A percentile compares a stretch with the other conserved stretches of the same genome.
These are phyloP conservation scores for Microbotryum intermedium DNA, from an alignment of 1,284 basidiomycete species.

Conservation along the genomic window DNA sequence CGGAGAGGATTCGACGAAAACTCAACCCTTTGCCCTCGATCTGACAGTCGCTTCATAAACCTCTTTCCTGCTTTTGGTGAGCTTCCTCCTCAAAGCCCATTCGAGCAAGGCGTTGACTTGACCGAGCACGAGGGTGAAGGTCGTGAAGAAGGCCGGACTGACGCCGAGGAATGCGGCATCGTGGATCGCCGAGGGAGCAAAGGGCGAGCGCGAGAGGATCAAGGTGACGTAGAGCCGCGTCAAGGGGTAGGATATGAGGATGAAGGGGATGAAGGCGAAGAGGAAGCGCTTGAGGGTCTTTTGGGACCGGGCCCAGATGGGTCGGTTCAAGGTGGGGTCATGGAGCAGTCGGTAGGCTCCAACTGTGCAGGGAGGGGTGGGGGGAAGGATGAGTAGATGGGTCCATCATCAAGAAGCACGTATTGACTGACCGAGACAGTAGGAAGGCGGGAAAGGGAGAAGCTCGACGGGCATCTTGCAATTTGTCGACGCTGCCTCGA, in stretches of 20 bases:
- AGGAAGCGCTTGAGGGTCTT: slow-evolving; percentile 12
- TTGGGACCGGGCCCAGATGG: slow-evolving; percentile 29
- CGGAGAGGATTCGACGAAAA: not conserved
- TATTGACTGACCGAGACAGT: slow-evolving; percentile 21
- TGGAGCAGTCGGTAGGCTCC: slow-evolving; percentile 31
- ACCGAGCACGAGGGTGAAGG: slow-evolving; percentile 14
- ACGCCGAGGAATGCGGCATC: slow-evolving; percentile 24
- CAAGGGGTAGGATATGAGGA: slow-evolving; percentile 17
- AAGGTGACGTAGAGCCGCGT: slow-evolving; percentile 28
- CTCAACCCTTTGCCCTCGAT: slow-evolving; percentile 29
- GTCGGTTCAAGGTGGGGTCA: slow-evolving; percentile 24
- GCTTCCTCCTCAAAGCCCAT: slow-evolving; percentile 24
- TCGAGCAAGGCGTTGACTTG: slow-evolving; percentile 28
- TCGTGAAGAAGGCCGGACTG: slow-evolving; percentile 21
- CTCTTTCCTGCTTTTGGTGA: slow-evolving; percentile 25
- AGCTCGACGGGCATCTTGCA: slow-evolving; percentile 29
- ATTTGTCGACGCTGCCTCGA: no score
- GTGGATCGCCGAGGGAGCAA: slow-evolving; percentile 23
- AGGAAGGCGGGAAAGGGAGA: slow-evolving; percentile 23
- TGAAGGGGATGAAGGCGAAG: slow-evolving; percentile 10
- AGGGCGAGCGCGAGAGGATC: slow-evolving; percentile 29
- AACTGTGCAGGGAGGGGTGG: slow-evolving; percentile 5
- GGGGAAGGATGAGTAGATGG: no score
- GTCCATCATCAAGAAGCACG: not conserved
- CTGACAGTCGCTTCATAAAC: slow-evolving; percentile 31